Evolutionary conservation across 2,329 filamentous ascomycete species (phyloP), one percentile per base, ranked within the genome.

Genomic region (Sclerotiophoma versabilis): DNA sequence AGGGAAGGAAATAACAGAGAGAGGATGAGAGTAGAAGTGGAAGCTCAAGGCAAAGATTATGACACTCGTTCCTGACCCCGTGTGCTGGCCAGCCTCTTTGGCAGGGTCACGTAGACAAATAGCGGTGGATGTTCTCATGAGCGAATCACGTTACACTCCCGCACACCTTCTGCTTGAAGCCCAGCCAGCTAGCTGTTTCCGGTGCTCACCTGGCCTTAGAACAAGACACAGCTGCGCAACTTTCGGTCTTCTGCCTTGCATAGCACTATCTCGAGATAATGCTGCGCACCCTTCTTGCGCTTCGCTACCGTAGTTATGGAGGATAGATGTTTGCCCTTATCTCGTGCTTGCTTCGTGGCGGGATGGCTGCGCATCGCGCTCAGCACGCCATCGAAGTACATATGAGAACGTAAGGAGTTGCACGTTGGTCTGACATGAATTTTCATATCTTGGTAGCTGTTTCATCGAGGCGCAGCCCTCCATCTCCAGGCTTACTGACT

Each of bases 51-150:
- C 22, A 39, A 60, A 43, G 60, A 56, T 48, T 45, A 63, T 49
- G 53, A 50, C 57, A 50, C 42, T 45, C 49, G 56, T 62, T 60
- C 60, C 56, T 68, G 60, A 58, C 54, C 63, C 58, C 63, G 60
- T 68, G 60, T 60, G 59, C 49, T 64, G 62, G 61, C 61, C 49
- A 53, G 48, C 43, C 58, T 59, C 63, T 62, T 59, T 60, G 38
- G 48, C 46, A 49, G 57, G 51, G 63, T 66, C 67, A 70, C 65
- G 66, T 64, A 59, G 53, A 60, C 59, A 57, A 62, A 63, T 55
- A 55, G 64, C 64, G 62, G 62, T 65, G 57, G 58, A 57, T 52
- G 62, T 55, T 39, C 54, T 37, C 43, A 58, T 60, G 56, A 58
- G 55, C 66, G 60, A 70, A 70, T 72, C 66, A 71, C 50, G 58